These are phyloP conservation scores for Acacia acuminata DNA, from an alignment of 306 rosid genomes.

Conservation along the genomic window DNA sequence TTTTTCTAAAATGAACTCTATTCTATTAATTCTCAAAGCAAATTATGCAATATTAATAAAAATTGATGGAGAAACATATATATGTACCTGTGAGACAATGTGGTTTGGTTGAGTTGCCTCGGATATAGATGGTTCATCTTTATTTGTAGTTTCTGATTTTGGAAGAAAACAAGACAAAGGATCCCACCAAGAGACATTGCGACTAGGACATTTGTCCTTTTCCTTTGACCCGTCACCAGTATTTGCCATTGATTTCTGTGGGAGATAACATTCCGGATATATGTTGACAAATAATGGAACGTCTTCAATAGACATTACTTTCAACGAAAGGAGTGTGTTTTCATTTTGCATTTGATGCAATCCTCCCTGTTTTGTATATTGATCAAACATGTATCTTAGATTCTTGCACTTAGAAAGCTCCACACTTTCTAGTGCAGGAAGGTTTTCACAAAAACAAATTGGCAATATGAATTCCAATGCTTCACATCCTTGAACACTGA, in stretches of 20 bases:
- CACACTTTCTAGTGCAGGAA: conserved; percentile 22
- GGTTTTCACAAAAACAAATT: conserved; percentile 20
- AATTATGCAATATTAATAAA: not conserved
- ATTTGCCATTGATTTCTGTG: not conserved
- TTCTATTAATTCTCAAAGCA: no score
- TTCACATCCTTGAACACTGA: not conserved
- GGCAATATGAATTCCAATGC: conserved; percentile 26
- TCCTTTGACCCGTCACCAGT: no score
- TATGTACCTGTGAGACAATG: not conserved
- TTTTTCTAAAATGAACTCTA: no score
- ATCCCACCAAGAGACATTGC: not conserved
- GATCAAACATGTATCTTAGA: conserved; percentile 29
- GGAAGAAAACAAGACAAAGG: not conserved
- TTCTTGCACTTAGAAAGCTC: not conserved
- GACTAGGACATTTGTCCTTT: not conserved
- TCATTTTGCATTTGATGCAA: not conserved
- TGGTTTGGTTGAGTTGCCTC: not conserved
- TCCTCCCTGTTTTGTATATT: not conserved
- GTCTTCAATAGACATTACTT: not conserved
- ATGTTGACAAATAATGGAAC: not conserved
- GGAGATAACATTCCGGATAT: not conserved
- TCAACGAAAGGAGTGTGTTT: not conserved
- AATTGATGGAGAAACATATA: not conserved
- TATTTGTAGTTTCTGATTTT: not conserved
- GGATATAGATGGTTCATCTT: not conserved